Base-by-base conservation (phyloP, 2,329 filamentous ascomycete species). In the Ophiostoma piceae region DNA sequence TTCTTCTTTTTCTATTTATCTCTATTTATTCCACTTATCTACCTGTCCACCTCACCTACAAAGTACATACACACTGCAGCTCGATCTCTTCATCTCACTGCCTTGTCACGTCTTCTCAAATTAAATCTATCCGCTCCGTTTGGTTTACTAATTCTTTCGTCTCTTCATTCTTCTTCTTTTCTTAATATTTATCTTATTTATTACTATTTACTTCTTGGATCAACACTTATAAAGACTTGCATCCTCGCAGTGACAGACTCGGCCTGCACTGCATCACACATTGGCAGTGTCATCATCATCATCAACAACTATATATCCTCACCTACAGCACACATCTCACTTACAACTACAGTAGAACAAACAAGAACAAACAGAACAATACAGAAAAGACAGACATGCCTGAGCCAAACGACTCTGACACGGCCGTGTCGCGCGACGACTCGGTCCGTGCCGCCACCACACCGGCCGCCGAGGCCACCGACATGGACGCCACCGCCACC, bases 381-480 rank as follows among this genome's bases (percentile, higher is more conserved):
- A 14, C 1, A 14, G 2, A 41, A 35, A 35, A 35, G 35, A 35
- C 14, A 22, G 12, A 29, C 57, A 68, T 68, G 16, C 29, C 12
- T 6, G 43, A 68, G 43, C 43, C 43, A 9, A 51, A 32, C 11
- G 69, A 70, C 69, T 68, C 69, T 43, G 69, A 70, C 66, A 54
- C 69, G 32, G 69, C 67, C 22, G 62, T 64, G 4, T 64, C 29
- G n/a, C 54, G 26, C 22, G 54, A 47, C 43, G 43, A 47, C 5
- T 47, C 43, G 43, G 43, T 47, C 43, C 43, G 16, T 47, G 43
- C 19, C 43, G 43, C 43, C 43, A n/a, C 16, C 26, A 60, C 57
- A 2, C 57, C 57, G 14, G 29, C 57, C 26, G 12, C 57, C 14
- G 29, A 35, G 1, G 29, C 26, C 54, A 60, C n/a, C 29, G 26